Evolutionary conservation across 1,284 basidiomycete genomes (phyloP).

Genomic region (Leccinum fuscescens): DNA sequence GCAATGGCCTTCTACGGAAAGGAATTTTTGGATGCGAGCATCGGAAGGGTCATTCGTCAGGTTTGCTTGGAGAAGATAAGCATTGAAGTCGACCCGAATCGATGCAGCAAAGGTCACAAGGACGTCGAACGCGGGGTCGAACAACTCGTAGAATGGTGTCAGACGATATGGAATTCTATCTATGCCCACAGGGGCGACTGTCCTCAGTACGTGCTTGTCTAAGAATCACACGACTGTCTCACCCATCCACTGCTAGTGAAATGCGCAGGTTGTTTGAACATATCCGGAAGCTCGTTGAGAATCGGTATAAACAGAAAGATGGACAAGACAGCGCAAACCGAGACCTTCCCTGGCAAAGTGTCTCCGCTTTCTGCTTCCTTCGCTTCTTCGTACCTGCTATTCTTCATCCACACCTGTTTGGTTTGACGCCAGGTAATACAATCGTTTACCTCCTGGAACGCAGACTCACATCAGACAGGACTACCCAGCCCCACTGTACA

Average conservation of each 20-base stretch:
- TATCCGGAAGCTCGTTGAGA: slow-evolving; percentile 69
- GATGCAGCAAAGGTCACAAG: slow-evolving; percentile 55
- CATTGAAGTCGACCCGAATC: slow-evolving; percentile 75
- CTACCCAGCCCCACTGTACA: slow-evolving; percentile 63
- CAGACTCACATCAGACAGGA: slow-evolving; percentile 41
- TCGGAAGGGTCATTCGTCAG: slow-evolving; percentile 65
- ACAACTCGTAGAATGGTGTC: slow-evolving; percentile 71
- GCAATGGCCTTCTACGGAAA: slow-evolving; percentile 76
- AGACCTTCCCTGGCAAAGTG: slow-evolving; percentile 72
- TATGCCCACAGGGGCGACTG: slow-evolving; percentile 70
- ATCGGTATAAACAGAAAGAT: slow-evolving; percentile 48
- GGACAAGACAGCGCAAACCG: slow-evolving; percentile 42
- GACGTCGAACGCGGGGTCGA: slow-evolving; percentile 70
- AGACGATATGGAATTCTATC: slow-evolving; percentile 75
- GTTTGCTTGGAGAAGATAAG: slow-evolving; percentile 68
- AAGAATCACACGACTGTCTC: not conserved
- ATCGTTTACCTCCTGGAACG: not conserved
- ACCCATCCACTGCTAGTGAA: slow-evolving; percentile 50
- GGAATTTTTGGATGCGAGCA: slow-evolving; percentile 72
- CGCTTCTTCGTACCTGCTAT: slow-evolving; percentile 83
- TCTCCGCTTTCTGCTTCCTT: slow-evolving; percentile 83
- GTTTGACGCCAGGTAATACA: slow-evolving; percentile 62
- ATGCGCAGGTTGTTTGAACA: slow-evolving; percentile 70
- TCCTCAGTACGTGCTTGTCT: slow-evolving; percentile 56
- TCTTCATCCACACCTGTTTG: slow-evolving; percentile 74